phyloP scores from a whole-genome alignment of 2,329 filamentous ascomycete species.

The Colletotrichum spaethianum region DNA sequence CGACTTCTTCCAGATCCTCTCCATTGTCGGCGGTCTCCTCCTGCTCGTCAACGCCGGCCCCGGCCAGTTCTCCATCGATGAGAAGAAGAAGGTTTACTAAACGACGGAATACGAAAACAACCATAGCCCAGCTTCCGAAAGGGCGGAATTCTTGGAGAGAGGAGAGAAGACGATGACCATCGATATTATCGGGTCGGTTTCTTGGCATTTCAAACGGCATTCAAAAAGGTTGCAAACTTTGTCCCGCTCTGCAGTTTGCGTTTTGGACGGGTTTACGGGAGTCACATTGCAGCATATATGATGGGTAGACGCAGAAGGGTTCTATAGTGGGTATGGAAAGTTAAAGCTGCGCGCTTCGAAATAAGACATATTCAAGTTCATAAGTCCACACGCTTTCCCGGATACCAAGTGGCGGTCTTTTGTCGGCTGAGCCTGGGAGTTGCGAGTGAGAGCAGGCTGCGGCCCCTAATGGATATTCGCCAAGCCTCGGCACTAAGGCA shows the following conservation, averaged over 20 bases:
- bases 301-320: constrained; percentile 36
- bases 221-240: constrained; percentile 37
- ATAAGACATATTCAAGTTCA: constrained; percentile 38
- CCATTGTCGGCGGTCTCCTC: constrained; percentile 95
- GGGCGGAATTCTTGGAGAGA: constrained; percentile 11
- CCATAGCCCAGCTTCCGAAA: constrained; percentile 16
- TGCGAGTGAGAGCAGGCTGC: background rate
- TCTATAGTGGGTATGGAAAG: constrained; percentile 32
- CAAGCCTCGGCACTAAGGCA: constrained; percentile 20
- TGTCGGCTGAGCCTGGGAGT: background rate
- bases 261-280: constrained; percentile 46
- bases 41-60: constrained; percentile 99
- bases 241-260: constrained; percentile 48
- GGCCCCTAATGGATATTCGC: constrained; percentile 8
- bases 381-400: constrained; percentile 20
- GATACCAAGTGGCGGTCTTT: background rate
- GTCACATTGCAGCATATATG: constrained; percentile 46
- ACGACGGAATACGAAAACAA: constrained; percentile 12
- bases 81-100: constrained; percentile 99
- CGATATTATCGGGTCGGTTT: constrained; percentile 21
- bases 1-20: constrained; percentile 99
- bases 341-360: constrained; percentile 32
- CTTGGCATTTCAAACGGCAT: constrained; percentile 41
- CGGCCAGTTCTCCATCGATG: constrained; percentile 97
- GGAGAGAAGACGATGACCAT: constrained; percentile 5